Evolutionary conservation across 2,329 filamentous ascomycete genomes (phyloP).

Genomic region (Coniella vitis): DNA sequence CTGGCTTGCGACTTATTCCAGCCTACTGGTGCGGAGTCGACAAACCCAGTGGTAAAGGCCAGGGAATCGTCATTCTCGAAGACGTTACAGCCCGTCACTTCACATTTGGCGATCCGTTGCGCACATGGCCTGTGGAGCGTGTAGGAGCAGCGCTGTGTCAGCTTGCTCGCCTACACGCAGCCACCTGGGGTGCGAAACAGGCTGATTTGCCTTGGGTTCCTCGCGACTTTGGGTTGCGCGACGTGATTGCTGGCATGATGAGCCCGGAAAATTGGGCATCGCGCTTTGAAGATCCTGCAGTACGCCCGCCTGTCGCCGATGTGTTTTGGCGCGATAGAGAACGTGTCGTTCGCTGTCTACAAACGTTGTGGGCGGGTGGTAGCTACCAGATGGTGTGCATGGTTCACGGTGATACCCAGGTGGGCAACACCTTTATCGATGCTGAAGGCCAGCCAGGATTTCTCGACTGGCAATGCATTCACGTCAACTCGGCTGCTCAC

Average conservation of each 20-base stretch:
- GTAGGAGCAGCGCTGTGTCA: slow-evolving; percentile 27
- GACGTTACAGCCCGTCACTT: slow-evolving; percentile 17
- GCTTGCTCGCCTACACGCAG: slow-evolving; percentile 33
- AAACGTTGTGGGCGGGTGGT: slow-evolving; percentile 30
- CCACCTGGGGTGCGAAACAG: slow-evolving; percentile 29
- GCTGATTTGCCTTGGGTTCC: slow-evolving; percentile 24
- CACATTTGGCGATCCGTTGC: slow-evolving; percentile 15
- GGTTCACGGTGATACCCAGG: slow-evolving; percentile 36
- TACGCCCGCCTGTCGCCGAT: slow-evolving; percentile 9
- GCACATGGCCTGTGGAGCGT: slow-evolving; percentile 4
- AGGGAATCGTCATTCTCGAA: slow-evolving; percentile 9
- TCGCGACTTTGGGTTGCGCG: slow-evolving; percentile 24
- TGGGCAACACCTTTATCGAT: slow-evolving; percentile 37
- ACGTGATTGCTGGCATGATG: slow-evolving; percentile 23
- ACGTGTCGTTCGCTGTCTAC: slow-evolving; percentile 21
- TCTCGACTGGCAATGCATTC: slow-evolving; percentile 35
- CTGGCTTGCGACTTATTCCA: slow-evolving; percentile 16
- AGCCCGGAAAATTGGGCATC: slow-evolving; percentile 3
- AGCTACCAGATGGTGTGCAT: slow-evolving; percentile 31
- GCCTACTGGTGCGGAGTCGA: slow-evolving; percentile 6
- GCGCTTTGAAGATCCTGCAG: slow-evolving; percentile 8
- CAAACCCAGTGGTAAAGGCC: slow-evolving; percentile 3
- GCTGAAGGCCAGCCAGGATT: slow-evolving; percentile 29
- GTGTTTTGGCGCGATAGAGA: slow-evolving; percentile 7
- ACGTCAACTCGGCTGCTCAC: slow-evolving; percentile 36